Evolutionary conservation across 805 yeast species (phyloP).

Genomic region (Kodamaea nitidulidarum): DNA sequence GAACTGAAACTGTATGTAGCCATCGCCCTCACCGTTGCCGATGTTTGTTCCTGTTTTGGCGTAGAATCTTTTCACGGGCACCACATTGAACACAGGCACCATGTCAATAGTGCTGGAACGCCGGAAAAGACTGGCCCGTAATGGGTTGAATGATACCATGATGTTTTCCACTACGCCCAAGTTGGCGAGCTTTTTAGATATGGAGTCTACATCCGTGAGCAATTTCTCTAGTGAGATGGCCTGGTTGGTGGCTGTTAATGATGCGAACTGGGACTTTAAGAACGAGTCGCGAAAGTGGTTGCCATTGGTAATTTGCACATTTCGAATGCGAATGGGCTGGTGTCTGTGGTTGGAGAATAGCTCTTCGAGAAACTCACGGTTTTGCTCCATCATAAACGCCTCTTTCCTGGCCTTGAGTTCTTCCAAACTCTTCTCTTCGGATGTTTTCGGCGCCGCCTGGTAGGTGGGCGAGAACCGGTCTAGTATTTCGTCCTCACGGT

Average conservation of each 20-base stretch:
- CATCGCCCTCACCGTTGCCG: constrained; percentile 97
- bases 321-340: constrained; percentile 41
- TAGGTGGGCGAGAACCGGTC: constrained; percentile 22
- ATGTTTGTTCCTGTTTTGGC: constrained; percentile 94
- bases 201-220: constrained; percentile 39
- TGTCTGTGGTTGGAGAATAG: constrained; percentile 30
- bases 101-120: constrained; percentile 18
- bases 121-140: constrained; percentile 19
- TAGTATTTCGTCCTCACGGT: constrained; percentile 27
- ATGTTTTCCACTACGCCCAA: constrained; percentile 42
- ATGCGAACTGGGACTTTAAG: constrained; percentile 43
- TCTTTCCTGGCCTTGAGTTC: constrained; percentile 26
- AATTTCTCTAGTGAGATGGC: constrained; percentile 38
- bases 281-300: constrained; percentile 45
- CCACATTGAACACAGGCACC: constrained; percentile 34
- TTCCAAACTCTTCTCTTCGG: constrained; percentile 26
- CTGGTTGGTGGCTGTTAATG: constrained; percentile 35
- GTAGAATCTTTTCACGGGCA: constrained; percentile 64
- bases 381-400: constrained; percentile 29
- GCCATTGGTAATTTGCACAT: constrained; percentile 47
- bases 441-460: constrained; percentile 10
- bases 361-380: constrained; percentile 28
- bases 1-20: constrained; percentile 71
- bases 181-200: constrained; percentile 41
- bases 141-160: constrained; percentile 27